Evolutionary conservation across 352 stramenopile genomes (phyloP).

Genomic region (Phytophthora pseudosyringae): DNA sequence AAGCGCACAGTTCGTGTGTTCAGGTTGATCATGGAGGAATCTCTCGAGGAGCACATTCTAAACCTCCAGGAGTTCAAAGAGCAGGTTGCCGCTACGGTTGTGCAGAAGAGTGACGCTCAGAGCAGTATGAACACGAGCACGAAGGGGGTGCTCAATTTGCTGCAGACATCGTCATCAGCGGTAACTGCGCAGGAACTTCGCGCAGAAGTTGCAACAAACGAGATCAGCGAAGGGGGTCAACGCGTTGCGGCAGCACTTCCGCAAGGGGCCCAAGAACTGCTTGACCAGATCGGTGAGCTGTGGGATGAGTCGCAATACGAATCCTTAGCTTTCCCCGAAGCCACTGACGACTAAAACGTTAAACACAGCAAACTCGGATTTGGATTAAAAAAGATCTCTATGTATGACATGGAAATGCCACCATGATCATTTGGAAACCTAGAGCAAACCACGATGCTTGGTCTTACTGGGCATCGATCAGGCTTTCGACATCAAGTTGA

Average conservation of each 20-base stretch:
- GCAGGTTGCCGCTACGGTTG: slow-evolving; percentile 67
- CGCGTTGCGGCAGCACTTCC: slow-evolving; percentile 26
- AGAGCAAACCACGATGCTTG: not conserved
- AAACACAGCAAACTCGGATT: not conserved
- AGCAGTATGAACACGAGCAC: slow-evolving; percentile 74
- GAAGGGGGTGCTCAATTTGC: slow-evolving; percentile 62
- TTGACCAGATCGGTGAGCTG: slow-evolving; percentile 75
- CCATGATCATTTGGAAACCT: not conserved
- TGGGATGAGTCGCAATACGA: slow-evolving; percentile 88
- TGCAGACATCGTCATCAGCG: slow-evolving; percentile 58
- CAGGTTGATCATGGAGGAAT: slow-evolving; percentile 74
- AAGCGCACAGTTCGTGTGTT: slow-evolving; percentile 77
- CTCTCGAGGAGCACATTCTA: slow-evolving; percentile 83
- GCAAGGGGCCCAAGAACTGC: slow-evolving; percentile 46
- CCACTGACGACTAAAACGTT: slow-evolving; percentile 10
- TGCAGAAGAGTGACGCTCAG: slow-evolving; percentile 54
- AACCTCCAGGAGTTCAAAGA: slow-evolving; percentile 85
- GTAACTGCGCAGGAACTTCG: slow-evolving; percentile 47
- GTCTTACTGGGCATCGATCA: slow-evolving; percentile 74
- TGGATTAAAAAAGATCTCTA: slow-evolving; percentile 24
- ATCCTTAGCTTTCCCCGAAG: slow-evolving; percentile 65
- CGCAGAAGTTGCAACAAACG: slow-evolving; percentile 1
- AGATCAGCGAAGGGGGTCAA: slow-evolving; percentile 3
- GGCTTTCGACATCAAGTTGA: slow-evolving; percentile 95
- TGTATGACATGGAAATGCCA: slow-evolving; percentile 5